Evolutionary conservation across 1,284 basidiomycete genomes (phyloP).

Genomic region (Inonotus hispidus): DNA sequence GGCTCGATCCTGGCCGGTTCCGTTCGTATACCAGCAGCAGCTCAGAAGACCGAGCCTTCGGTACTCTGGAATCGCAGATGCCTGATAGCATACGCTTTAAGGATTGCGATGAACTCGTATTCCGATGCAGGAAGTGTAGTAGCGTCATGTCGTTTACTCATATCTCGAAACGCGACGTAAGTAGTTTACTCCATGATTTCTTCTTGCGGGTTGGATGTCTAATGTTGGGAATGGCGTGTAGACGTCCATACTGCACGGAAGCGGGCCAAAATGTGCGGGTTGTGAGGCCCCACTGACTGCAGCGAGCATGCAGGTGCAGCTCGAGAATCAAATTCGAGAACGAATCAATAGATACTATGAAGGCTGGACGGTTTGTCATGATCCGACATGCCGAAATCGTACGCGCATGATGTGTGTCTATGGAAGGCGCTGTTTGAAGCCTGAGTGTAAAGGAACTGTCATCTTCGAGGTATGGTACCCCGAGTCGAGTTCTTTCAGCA

Average conservation of each 20-base stretch:
- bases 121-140: slow-evolving; percentile 74
- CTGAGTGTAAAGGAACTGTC: slow-evolving; percentile 64
- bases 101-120: slow-evolving; percentile 60
- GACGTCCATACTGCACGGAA: slow-evolving; percentile 44
- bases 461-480: slow-evolving; percentile 63
- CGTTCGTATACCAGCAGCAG: slow-evolving; percentile 39
- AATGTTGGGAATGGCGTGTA: slow-evolving; percentile 20
- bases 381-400: slow-evolving; percentile 75
- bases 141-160: slow-evolving; percentile 60
- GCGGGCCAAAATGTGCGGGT: slow-evolving; percentile 52
- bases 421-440: slow-evolving; percentile 71
- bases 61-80: slow-evolving; percentile 85
- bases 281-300: slow-evolving; percentile 54
- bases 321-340: slow-evolving; percentile 80
- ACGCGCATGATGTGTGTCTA: slow-evolving; percentile 94
- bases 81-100: slow-evolving; percentile 86
- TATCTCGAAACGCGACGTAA: slow-evolving; percentile 59
- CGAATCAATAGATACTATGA: slow-evolving; percentile 85
- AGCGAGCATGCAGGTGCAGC: slow-evolving; percentile 73
- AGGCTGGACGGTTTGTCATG: slow-evolving; percentile 85
- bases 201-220: neutral
- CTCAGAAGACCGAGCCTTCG: slow-evolving; percentile 66
- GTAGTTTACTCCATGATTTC: slow-evolving; percentile 20
- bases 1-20: slow-evolving; percentile 84
- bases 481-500: neutral